Evolutionary conservation across 208 protist species (phyloP), one percentile per base, ranked within the genome.

Genomic region (Porcisia hertigi): DNA sequence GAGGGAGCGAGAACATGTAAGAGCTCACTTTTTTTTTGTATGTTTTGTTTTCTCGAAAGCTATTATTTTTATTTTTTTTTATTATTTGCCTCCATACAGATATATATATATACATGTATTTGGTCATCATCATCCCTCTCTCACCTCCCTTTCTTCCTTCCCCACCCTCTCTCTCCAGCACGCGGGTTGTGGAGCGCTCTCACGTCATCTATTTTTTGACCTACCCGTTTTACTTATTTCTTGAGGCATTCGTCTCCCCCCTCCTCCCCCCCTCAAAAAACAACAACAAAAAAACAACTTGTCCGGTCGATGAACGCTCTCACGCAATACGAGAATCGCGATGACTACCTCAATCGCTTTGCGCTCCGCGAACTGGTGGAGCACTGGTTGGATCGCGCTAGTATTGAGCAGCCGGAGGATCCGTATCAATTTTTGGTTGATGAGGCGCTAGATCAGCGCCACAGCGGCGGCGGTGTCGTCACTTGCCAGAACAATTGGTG

Each of bases 401-500:
- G 70, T 36, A 45, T 62, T 6, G 85, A 92, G 66, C 75, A 75
- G 23, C 92, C 92, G 0, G 76, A 86, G 36, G 89, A 96, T 69
- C 92, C 92, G 0, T 94, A 87, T 69, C 66, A 85, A 58, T 89
- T 79, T 54, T 76, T 96, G 34, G 88, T 94, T n/a, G 80, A 86
- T 16, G 86, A 85, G 57, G 89, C 89, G 9, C 63, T 54, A 20
- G 77, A 79, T 8, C 89, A 94, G 64, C 88, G 83, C 30, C 66
- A 73, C 60, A 79, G 78, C 75, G 86, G 83, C 23, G 79, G 84
- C n/a, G 92, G 89, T 69, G 79, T 96, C 67, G 88, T 94, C 43
- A 94, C 85, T 25, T 96, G 92, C 70, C 78, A 82, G 23, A 96
- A 96, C 78, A 67, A 69, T 25, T 96, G 92, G 92, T 96, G 92